Percentiles rank a stretch among this genome's conserved stretches.
These are phyloP conservation scores for Coleophoma crateriformis DNA, from an alignment of 2,329 filamentous ascomycete genomes.

Conservation along the genomic window DNA sequence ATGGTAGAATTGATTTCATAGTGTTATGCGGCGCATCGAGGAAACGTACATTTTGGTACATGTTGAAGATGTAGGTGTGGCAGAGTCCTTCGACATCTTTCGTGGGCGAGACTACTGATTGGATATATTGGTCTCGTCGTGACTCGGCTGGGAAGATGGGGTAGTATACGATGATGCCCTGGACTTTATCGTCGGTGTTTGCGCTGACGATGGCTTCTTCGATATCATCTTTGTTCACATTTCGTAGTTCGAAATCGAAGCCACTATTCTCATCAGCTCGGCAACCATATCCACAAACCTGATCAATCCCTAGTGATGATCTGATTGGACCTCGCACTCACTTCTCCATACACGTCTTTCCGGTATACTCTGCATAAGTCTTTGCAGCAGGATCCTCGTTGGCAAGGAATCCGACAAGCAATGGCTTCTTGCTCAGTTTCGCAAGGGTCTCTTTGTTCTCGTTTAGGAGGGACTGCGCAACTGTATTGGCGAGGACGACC, in stretches of 20 bases:
- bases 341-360: slow-evolving; percentile 95
- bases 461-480: slow-evolving; percentile 73
- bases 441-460: slow-evolving; percentile 75
- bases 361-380: slow-evolving; percentile 95
- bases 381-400: slow-evolving; percentile 86
- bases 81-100: slow-evolving; percentile 97
- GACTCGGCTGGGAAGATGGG: slow-evolving; percentile 82
- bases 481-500: slow-evolving; percentile 82
- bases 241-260: slow-evolving; percentile 81
- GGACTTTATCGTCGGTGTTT: slow-evolving; percentile 71
- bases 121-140: slow-evolving; percentile 87
- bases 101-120: slow-evolving; percentile 82
- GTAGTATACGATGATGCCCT: slow-evolving; percentile 96
- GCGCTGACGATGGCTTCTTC: slow-evolving; percentile 84
- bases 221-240: slow-evolving; percentile 79
- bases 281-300: no score
- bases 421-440: slow-evolving; percentile 66
- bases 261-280: slow-evolving; percentile 50
- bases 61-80: slow-evolving; percentile 95
- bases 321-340: slow-evolving; percentile 42
- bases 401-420: slow-evolving; percentile 85
- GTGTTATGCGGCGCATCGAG: slow-evolving; percentile 71
- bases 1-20: slow-evolving; percentile 90
- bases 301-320: no score
- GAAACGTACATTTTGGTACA: slow-evolving; percentile 98